These are phyloP conservation scores for Sanghuangporus weigelae DNA, from an alignment of 1,284 basidiomycete species.

Conservation along the genomic window DNA sequence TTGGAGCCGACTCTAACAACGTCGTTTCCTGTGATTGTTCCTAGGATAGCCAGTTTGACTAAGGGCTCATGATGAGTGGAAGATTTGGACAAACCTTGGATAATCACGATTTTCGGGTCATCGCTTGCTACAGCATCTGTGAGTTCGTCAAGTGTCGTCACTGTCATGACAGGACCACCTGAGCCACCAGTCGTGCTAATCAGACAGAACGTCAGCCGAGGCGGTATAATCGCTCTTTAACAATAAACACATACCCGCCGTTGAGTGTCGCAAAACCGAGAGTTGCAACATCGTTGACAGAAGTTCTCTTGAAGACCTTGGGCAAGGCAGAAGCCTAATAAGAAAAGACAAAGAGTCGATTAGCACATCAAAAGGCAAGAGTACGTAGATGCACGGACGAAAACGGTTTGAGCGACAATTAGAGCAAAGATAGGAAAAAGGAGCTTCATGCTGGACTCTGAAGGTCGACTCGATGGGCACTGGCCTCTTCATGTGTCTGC, in stretches of 20 bases:
- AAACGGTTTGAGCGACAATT: neutral
- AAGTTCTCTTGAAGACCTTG: constrained; percentile 29
- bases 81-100: constrained; percentile 29
- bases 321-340: neutral
- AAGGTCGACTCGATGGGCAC: neutral
- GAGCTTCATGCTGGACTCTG: neutral
- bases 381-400: neutral
- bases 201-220: neutral
- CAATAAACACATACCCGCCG: constrained; percentile 30
- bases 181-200: constrained; percentile 39
- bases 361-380: too few species aligned
- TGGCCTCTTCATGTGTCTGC: neutral
- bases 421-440: neutral
- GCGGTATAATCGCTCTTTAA: neutral
- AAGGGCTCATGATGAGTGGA: neutral
- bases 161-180: constrained; percentile 39
- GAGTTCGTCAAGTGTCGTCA: constrained; percentile 37
- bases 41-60: constrained; percentile 20
- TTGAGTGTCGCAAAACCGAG: constrained; percentile 39
- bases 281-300: constrained; percentile 33
- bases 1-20: constrained; percentile 40
- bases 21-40: constrained; percentile 37
- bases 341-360: neutral
- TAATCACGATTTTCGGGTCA: constrained; percentile 41
- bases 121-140: constrained; percentile 37